A percentile compares a stretch with the other conserved stretches of the same genome.
These are phyloP conservation scores for Sugiyamaella valdiviana DNA, from an alignment of 805 yeast species.

Conservation along the genomic window DNA sequence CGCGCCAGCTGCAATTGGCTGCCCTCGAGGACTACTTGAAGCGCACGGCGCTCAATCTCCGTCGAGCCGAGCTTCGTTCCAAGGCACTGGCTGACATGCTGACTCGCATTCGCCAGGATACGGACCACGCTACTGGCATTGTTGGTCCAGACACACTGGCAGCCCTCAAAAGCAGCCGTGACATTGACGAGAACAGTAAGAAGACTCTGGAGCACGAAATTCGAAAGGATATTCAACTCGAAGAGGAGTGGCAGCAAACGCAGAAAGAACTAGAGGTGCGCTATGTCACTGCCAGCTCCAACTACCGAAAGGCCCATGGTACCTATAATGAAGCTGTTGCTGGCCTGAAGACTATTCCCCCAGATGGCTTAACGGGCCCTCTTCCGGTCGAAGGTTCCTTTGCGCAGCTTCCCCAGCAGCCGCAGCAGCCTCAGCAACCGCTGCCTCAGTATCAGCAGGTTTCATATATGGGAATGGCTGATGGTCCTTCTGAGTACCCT, in stretches of 20 bases:
- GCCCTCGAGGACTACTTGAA: conserved; percentile 19
- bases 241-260: conserved; percentile 32
- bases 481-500: no score
- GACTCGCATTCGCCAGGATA: conserved; percentile 12
- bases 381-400: background rate
- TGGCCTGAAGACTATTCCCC: background rate
- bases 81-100: conserved; percentile 11
- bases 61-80: conserved; percentile 11
- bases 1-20: conserved; percentile 15
- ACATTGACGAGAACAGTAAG: conserved; percentile 11
- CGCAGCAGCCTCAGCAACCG: background rate
- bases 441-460: no score
- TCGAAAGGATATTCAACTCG: conserved; percentile 24
- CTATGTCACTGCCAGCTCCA: conserved; percentile 31
- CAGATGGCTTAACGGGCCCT: background rate
- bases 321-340: conserved; percentile 14
- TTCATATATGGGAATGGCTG: no score
- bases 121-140: conserved; percentile 20
- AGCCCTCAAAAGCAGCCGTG: background rate
- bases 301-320: conserved; percentile 28
- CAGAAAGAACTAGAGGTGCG: conserved; percentile 32
- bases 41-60: conserved; percentile 2
- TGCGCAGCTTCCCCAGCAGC: background rate
- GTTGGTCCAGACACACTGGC: conserved; percentile 1
- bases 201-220: conserved; percentile 15